Evolutionary conservation across 108 stramenopile species (phyloP).

Genomic region (Nitzschia putrida): DNA sequence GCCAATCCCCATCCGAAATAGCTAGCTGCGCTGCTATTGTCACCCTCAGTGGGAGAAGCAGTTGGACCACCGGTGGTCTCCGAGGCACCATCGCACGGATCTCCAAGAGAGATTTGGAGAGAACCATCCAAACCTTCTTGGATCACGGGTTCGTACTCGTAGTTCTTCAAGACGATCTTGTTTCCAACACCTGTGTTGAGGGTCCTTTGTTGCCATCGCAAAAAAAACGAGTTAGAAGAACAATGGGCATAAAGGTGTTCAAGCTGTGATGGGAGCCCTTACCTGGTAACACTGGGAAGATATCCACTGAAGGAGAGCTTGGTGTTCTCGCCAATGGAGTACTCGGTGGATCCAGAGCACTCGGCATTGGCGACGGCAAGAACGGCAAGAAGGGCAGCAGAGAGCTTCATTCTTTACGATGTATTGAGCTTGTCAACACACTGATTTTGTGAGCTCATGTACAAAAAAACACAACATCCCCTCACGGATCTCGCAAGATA

Average conservation of each 20-base stretch:
- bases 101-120: constrained; percentile 18
- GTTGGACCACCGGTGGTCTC: neutral
- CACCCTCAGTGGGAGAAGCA: neutral
- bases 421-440: neutral
- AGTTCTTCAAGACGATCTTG: constrained; percentile 27
- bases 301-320: constrained; percentile 14
- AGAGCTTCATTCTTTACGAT: constrained; percentile 1
- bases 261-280: neutral
- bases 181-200: constrained; percentile 18
- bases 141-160: constrained; percentile 16
- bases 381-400: constrained; percentile 1
- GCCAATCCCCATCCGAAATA: constrained; percentile 19
- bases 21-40: neutral
- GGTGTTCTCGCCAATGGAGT: neutral
- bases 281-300: constrained; percentile 12
- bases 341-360: constrained; percentile 3
- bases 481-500: too few relatives aligned
- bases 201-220: neutral
- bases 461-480: neutral
- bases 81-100: constrained; percentile 6
- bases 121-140: neutral
- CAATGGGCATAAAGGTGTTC: neutral
- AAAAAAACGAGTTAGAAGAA: neutral
- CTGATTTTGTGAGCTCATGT: neutral
- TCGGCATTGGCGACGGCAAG: constrained; percentile 18